Evolutionary conservation across 2,329 filamentous ascomycete species (phyloP).

Genomic region (Sporothrix brasiliensis): DNA sequence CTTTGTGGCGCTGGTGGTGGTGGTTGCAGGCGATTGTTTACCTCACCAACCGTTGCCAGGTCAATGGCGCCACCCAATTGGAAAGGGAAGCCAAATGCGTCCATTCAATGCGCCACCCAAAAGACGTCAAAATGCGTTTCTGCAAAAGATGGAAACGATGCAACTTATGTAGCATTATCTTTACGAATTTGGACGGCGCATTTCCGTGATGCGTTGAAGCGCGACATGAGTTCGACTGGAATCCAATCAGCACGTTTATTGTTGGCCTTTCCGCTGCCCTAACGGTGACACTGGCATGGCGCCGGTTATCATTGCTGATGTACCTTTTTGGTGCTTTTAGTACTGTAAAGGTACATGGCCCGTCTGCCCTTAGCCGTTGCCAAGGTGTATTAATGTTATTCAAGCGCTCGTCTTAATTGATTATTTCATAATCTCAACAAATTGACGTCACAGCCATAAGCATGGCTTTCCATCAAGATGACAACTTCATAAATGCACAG

Average conservation of each 20-base stretch:
- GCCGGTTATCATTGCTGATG: background rate
- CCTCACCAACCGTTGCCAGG: constrained; percentile 34
- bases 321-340: constrained; percentile 17
- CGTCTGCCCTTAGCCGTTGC: background rate
- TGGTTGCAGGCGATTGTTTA: constrained; percentile 31
- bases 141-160: background rate
- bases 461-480: background rate
- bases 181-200: background rate
- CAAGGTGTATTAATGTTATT: constrained; percentile 20
- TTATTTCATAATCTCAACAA: background rate
- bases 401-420: constrained; percentile 14
- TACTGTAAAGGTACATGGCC: background rate
- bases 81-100: background rate
- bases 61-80: constrained; percentile 28
- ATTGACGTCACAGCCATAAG: constrained; percentile 15
- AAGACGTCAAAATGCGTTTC: background rate
- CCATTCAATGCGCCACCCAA: background rate
- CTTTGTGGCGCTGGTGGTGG: background rate
- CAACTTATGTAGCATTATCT: no score
- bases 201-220: background rate
- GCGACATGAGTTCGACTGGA: background rate
- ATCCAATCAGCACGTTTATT: constrained; percentile 26
- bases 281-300: constrained; percentile 31
- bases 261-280: background rate
- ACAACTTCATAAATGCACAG: background rate